Base-by-base conservation (phyloP, 2,329 filamentous ascomycete species). In the Plectosphaerella cucumerina region DNA sequence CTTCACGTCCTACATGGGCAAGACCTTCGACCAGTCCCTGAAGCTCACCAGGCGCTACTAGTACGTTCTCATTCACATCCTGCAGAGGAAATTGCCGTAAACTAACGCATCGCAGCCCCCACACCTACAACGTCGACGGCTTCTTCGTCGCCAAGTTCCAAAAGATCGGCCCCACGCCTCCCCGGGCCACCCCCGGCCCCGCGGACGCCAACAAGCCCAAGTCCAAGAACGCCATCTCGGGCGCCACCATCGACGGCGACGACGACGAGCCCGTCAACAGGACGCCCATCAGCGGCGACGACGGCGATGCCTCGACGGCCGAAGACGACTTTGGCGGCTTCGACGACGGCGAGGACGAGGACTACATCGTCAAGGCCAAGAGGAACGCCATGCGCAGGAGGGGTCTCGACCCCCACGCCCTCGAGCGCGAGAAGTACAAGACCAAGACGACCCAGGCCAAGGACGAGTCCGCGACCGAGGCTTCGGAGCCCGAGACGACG, bases 141-240 rank as follows among this genome's bases (percentile, higher is more conserved):
- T 99, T 99, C 84, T 99, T 91, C 67, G 94, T 99, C 55, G 90
- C 91, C 63, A 99, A 99, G 71, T 88, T 99, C 73, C 92, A 96
- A 72, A 99, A 99, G 80, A 83, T 83, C 15, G 93, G 84, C 0
- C 87, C 90, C 3, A 89, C 88, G 39, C 86, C 89, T 1, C 72
- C 77, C 51, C 82, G 80, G 54, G 56, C 56, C 44, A 46, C 54
- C 35, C 18, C 44, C 43, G 49, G 35, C 49, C 76, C 79, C 2
- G 73, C 79, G 9, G 62, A 65, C 21, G 54, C 47, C 49, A 66
- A 70, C 50, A 61, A 59, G 51, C 47, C 50, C 49, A 63, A 61
- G 50, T 51, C 58, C 17, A 48, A 48, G 47, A 31, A 20, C 20
- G 8, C 26, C 35, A 5, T 17, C 4, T 17, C 34, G 12, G 6